A percentile compares a stretch with the other conserved stretches of the same genome.
These are phyloP conservation scores for Fraxinus ornus DNA, from an alignment of 305 asterid species.

Conservation along the genomic window DNA sequence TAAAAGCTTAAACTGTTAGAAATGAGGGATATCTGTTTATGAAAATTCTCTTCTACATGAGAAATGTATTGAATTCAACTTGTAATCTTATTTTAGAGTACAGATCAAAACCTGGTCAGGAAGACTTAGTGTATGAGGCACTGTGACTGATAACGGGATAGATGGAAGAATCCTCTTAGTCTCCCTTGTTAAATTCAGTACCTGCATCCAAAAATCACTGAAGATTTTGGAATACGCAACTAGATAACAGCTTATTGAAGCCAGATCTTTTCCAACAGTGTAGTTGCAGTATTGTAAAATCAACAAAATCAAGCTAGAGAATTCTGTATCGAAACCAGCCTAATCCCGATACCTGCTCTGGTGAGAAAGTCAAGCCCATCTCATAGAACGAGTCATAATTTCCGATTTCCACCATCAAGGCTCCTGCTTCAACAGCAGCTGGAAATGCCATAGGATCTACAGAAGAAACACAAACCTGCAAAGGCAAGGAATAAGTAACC, in stretches of 20 bases:
- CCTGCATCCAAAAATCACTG: slow-evolving; percentile 34
- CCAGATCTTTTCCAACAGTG: not conserved
- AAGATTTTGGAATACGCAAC: not conserved
- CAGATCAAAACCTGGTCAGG: slow-evolving; percentile 69
- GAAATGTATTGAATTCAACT: not conserved
- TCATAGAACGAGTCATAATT: slow-evolving; percentile 87
- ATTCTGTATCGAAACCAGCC: not conserved
- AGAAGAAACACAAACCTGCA: slow-evolving; percentile 88
- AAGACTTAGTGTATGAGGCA: slow-evolving; percentile 87
- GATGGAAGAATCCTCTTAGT: slow-evolving; percentile 70
- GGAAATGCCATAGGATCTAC: slow-evolving; percentile 80
- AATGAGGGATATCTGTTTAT: not conserved
- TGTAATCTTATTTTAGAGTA: not conserved
- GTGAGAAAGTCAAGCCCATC: slow-evolving; percentile 64
- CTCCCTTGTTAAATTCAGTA: slow-evolving; percentile 65
- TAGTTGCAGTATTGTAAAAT: not conserved
- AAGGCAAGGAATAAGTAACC: not conserved
- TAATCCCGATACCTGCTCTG: slow-evolving; percentile 59
- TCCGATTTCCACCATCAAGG: slow-evolving; percentile 86
- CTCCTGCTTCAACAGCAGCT: slow-evolving; percentile 93
- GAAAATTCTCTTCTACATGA: not conserved
- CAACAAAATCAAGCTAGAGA: not conserved
- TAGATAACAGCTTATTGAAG: not conserved
- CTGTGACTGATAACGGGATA: slow-evolving; percentile 68
- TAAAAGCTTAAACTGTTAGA: not conserved